These are phyloP conservation scores for Pichia cactophila DNA, from an alignment of 1,139 yeast genomes.

Conservation along the genomic window DNA sequence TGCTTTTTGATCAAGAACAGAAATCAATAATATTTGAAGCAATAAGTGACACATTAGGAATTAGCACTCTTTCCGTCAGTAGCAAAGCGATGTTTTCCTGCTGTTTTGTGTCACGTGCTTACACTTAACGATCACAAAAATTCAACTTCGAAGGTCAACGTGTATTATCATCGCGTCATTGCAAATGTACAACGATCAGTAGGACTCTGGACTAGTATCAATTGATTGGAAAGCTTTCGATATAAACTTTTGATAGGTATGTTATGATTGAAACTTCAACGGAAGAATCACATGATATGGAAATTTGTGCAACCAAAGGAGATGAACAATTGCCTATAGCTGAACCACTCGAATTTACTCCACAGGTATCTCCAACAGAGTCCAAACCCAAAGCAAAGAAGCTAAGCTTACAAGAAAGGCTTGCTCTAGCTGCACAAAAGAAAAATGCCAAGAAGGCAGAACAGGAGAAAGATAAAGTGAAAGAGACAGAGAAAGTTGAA, in stretches of 20 bases:
- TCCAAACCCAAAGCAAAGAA: constrained; percentile 31
- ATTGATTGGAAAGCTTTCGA: not conserved
- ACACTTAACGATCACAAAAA: no score
- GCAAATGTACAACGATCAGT: not conserved
- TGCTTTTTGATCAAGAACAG: no score
- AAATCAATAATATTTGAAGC: no score
- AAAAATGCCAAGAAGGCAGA: constrained; percentile 9
- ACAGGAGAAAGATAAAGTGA: not conserved
- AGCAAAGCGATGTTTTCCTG: no score
- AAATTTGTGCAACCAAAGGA: not conserved
- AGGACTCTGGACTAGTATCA: no score
- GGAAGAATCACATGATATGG: not conserved
- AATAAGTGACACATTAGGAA: no score
- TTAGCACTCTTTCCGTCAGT: no score
- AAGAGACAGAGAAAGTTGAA: constrained; percentile 1
- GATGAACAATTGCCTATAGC: not conserved
- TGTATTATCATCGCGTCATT: no score
- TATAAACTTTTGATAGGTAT: not conserved
- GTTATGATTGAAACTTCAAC: not conserved
- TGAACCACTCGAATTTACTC: not conserved
- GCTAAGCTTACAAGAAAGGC: constrained; percentile 67
- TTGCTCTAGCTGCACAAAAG: constrained; percentile 60
- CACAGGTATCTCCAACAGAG: not conserved
- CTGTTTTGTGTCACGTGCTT: no score
- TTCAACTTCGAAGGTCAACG: no score